Evolutionary conservation across 2,329 filamentous ascomycete species (phyloP).

Genomic region (Drechslerella dactyloides): DNA sequence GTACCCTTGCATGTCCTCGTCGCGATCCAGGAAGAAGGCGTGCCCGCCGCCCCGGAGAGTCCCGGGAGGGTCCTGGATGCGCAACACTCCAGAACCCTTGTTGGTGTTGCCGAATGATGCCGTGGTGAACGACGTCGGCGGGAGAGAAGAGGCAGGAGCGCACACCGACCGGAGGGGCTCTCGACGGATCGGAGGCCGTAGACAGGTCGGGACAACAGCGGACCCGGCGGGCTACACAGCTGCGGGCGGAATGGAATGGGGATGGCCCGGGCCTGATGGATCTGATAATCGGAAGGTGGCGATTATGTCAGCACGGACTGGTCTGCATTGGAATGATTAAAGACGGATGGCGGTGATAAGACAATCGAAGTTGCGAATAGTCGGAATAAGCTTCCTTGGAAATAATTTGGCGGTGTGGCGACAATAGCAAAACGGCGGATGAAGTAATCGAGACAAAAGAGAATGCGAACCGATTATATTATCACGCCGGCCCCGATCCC

Average conservation of each 20-base stretch:
- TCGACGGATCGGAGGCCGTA: conserved; percentile 3
- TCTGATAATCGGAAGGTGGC: conserved; percentile 10
- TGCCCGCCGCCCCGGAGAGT: conserved; percentile 43
- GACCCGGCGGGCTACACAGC: neutral
- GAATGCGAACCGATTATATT: conserved; percentile 8
- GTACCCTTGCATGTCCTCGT: conserved; percentile 21
- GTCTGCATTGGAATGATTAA: conserved; percentile 17
- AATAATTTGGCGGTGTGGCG: neutral
- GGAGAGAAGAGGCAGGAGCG: conserved; percentile 17
- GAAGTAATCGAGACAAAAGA: neutral
- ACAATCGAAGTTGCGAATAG: conserved; percentile 15
- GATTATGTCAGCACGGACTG: conserved; percentile 47
- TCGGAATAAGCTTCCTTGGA: neutral
- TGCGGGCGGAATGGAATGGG: conserved; percentile 14
- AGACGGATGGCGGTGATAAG: conserved; percentile 8
- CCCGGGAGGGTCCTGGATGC: conserved; percentile 46
- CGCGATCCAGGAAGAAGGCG: conserved; percentile 42
- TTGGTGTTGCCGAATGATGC: conserved; percentile 45
- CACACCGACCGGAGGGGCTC: conserved; percentile 28
- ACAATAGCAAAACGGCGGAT: neutral
- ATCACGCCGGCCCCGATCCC: conserved; percentile 7
- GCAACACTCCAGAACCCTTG: conserved; percentile 42
- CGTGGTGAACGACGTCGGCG: conserved; percentile 49
- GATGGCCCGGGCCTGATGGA: conserved; percentile 30
- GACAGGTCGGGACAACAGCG: conserved; percentile 6